Conservation (phyloP, 768 basidiomycete species). For the Trametes coccinea region DNA sequence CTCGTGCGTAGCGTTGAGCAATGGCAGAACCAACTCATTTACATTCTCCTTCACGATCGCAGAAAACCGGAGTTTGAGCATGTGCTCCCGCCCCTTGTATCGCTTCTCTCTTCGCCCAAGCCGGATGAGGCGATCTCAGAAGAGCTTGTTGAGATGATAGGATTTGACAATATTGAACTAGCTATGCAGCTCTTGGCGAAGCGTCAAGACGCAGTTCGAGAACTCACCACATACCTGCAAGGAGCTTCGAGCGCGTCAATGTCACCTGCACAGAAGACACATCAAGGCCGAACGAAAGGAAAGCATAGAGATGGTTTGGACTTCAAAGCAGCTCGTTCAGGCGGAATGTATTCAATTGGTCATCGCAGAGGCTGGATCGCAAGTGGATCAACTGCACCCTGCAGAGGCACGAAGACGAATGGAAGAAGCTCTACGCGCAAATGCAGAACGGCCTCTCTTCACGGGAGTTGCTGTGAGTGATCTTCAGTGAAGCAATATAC, state of each 20-base stretch:
- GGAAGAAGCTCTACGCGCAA: constrained; percentile 58
- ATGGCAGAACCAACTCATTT: constrained; percentile 1
- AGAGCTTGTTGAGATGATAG: constrained; percentile 77
- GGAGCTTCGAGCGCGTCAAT: neutral
- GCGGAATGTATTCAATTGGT: neutral
- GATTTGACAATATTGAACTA: constrained; percentile 82
- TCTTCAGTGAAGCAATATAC: neutral
- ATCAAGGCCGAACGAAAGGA: constrained; percentile 8
- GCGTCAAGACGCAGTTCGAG: constrained; percentile 36
- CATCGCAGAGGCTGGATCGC: constrained; percentile 1
- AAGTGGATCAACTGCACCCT: constrained; percentile 37
- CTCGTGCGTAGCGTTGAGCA: constrained; percentile 20
- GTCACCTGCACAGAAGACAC: neutral
- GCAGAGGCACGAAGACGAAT: constrained; percentile 60
- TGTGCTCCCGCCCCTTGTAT: constrained; percentile 29
- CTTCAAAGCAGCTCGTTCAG: neutral
- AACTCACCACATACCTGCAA: constrained; percentile 3
- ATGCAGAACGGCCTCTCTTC: constrained; percentile 68
- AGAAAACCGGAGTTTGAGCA: constrained; percentile 33
- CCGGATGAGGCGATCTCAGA: constrained; percentile 73
- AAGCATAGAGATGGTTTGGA: constrained; percentile 17
- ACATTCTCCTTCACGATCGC: neutral
- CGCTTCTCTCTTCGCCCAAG: constrained; percentile 49
- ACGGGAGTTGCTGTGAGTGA: constrained; percentile 51
- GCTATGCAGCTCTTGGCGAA: constrained; percentile 67